Conservation (phyloP, 202 grass and related monocot species). For the Dendrocalamus latiflorus region DNA sequence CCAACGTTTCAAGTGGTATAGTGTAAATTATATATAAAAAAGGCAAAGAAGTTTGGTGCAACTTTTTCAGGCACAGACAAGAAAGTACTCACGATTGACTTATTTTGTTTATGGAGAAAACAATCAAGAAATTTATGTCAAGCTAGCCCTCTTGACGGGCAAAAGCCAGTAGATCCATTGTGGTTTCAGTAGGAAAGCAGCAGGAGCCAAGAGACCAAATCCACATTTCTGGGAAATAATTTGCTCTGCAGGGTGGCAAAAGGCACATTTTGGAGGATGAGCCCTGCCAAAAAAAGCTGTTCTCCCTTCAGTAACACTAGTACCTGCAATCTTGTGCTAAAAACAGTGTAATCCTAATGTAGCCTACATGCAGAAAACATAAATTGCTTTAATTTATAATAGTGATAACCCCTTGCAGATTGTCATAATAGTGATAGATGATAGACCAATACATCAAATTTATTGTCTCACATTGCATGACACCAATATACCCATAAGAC, state of each 20-base stretch:
- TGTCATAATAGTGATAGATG: background rate
- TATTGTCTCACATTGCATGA: background rate
- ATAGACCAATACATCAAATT: background rate
- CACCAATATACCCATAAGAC: background rate
- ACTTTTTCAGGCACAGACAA: conserved; percentile 23
- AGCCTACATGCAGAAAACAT: conserved; percentile 20
- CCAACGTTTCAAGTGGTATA: too few species aligned
- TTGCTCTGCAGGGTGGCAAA: background rate
- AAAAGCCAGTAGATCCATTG: conserved; percentile 42
- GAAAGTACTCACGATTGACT: conserved; percentile 19
- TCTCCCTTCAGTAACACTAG: background rate
- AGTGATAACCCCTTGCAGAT: background rate
- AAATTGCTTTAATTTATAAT: background rate
- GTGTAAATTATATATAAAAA: background rate
- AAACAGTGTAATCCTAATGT: background rate
- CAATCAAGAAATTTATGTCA: conserved; percentile 21
- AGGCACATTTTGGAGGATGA: background rate
- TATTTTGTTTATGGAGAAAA: conserved; percentile 2
- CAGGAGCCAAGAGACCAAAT: conserved; percentile 27
- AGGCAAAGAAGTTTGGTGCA: conserved; percentile 17
- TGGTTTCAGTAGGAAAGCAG: conserved; percentile 17
- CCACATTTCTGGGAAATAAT: conserved; percentile 35
- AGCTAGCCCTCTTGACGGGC: conserved; percentile 30
- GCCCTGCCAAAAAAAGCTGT: background rate
- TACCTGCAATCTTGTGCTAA: background rate